Evolutionary conservation across 2,329 filamentous ascomycete species (phyloP), one percentile per base, ranked within the genome.

Genomic region (Ophiocordyceps sinensis): DNA sequence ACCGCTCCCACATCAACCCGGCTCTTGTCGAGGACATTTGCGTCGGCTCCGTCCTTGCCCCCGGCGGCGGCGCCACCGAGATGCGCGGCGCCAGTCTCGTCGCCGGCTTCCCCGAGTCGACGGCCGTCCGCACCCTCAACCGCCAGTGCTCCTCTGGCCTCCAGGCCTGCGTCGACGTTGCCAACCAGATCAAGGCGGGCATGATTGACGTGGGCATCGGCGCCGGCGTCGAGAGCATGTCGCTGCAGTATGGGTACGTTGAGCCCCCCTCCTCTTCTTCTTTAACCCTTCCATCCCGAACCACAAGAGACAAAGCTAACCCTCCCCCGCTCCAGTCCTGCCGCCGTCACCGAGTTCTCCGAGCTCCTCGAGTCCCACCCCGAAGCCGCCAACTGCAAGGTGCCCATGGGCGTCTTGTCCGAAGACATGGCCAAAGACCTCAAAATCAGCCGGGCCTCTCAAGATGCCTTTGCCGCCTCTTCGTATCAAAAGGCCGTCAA

Each of bases 201-300:
- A 94, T 94, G 83, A 96, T 96, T 56, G 89, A 96, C 50, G 66
- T 96, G 47, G 91, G 91, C 52, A 78, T 96, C 51, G 91, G 89
- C 51, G 88, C 88, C 17, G 91, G 91, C 56, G 87, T 94, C 21
- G 91, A 98, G 77, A 91, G 84, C 70, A 98, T 98, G 91, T 85
- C 77, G 56, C 72, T 73, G 43, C 84, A 95, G 58, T 96, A 96
- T 61, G 91, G 89, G 40, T 41, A 13, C 19, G 40, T 41, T n/a
- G 12, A 38, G 12, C 12, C 23, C 12, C 14, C 37, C 63, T 35
- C 15, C 5, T 9, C 13, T 15, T 17, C 17, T 8, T 10, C n/a
- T 14, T 35, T 15, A 3, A 13, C 7, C 31, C 17, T 35, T 15
- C 9, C 9, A 9, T 17, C 31, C 31, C n/a, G 12, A 13, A 8